Percentiles rank a stretch among this genome's conserved stretches.
Conservation (phyloP, 163 green algal genomes). For the Scenedesmus sp. region DNA sequence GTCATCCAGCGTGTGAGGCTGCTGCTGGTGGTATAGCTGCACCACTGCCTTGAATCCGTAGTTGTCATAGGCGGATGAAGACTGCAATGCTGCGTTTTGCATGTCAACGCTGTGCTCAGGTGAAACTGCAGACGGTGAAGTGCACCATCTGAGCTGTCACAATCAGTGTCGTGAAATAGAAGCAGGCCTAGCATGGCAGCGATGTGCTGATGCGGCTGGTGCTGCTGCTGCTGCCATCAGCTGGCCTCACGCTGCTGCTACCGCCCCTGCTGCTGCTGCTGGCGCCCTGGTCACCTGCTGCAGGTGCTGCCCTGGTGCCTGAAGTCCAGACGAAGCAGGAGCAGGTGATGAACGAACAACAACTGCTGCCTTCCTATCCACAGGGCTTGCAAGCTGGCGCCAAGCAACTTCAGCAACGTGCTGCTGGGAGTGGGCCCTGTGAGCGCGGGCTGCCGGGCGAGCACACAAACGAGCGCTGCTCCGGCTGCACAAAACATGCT, state of each 20-base stretch:
- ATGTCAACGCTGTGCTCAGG: not conserved
- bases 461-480: not conserved
- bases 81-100: no score
- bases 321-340: not conserved
- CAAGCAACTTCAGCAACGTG: slow-evolving; percentile 7
- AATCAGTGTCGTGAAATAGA: not conserved
- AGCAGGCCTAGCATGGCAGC: not conserved
- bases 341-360: not conserved
- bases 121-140: not conserved
- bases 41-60: no score
- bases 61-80: no score
- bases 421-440: slow-evolving; percentile 1
- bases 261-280: no score
- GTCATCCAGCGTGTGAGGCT: no score
- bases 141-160: not conserved
- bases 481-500: not conserved
- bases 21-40: no score
- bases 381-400: not conserved
- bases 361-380: not conserved
- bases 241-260: not conserved
- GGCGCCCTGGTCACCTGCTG: slow-evolving; percentile 33
- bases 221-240: not conserved
- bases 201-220: not conserved
- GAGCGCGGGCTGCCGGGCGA: not conserved
- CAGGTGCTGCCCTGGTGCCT: slow-evolving; percentile 51